Conservation (phyloP, 352 stramenopile genomes). For the Phytophthora sansomeana region DNA sequence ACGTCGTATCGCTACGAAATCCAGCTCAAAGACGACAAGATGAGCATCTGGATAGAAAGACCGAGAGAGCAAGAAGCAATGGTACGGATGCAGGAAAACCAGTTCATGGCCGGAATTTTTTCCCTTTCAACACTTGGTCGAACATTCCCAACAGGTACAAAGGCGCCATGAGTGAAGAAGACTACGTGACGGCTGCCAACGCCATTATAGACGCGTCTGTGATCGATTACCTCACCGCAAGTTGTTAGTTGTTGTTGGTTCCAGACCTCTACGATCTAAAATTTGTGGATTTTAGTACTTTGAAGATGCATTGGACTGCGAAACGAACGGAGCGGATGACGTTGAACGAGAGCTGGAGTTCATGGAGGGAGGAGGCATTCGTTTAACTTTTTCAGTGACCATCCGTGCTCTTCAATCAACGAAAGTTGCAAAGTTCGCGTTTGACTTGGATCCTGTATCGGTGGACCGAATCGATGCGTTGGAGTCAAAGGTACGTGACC, state of each 20-base stretch:
- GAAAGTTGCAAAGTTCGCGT: conserved; percentile 1
- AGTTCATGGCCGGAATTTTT: not conserved
- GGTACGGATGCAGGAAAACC: not conserved
- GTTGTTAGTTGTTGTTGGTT: not conserved
- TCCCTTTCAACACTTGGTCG: not conserved
- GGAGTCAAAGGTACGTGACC: conserved; percentile 18
- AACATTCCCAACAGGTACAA: not conserved
- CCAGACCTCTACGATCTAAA: too few relatives aligned
- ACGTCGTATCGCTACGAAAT: conserved; percentile 20
- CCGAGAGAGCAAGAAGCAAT: conserved; percentile 17
- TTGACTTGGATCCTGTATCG: conserved; percentile 3
- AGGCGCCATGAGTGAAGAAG: not conserved
- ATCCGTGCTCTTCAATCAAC: conserved; percentile 3
- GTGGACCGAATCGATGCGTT: conserved; percentile 15
- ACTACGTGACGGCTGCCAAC: conserved; percentile 4
- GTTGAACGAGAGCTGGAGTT: not conserved
- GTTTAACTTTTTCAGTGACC: not conserved
- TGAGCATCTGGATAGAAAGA: conserved; percentile 38
- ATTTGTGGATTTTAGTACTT: conserved; percentile 6
- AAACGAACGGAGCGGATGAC: not conserved
- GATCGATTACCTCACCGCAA: not conserved
- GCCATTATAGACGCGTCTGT: not conserved
- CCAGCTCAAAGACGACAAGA: conserved; percentile 14
- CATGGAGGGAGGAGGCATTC: not conserved
- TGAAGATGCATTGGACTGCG: not conserved